Evolutionary conservation across 495 filamentous ascomycete species (phyloP), one percentile per base, ranked within the genome.

Genomic region (Xylaria intraflava): DNA sequence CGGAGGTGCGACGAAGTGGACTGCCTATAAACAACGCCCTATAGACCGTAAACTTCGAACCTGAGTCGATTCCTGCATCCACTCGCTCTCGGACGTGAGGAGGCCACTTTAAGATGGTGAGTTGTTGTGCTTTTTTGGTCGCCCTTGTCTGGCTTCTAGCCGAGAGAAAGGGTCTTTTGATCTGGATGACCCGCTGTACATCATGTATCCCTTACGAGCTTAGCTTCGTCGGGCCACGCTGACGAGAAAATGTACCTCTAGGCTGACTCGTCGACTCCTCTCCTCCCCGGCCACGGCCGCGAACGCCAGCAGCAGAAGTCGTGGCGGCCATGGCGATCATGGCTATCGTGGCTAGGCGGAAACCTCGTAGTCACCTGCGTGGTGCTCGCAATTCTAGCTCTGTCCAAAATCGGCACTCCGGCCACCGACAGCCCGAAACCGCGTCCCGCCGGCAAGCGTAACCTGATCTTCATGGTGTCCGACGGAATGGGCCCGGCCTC

Each of bases 401-500:
- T 91, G 7, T 79, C 93, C 44, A 74, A 92, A 14, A 75, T 92
- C 19, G 86, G 85, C 4, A 85, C 89, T 9, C 67, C 89, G 36
- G 84, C 82, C 59, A 86, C 90, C 60, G 83, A 90, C 64, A 53
- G 41, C 12, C 72, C 71, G 57, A 71, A 82, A 49, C 65, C 78
- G 30, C 71, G 67, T 46, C 33, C 80, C 71, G 53, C 83, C 75
- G 86, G 87, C 12, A 98, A 97, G 70, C 78, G 86, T 22, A 98
- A 96, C 64, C 69, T 97, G 35, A 85, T 98, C 55, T 97, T 98
- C 75, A 97, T 98, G 94, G 94, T 98, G 8, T 94, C 88, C 0
- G 93, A 98, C 64, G 93, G 92, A 50, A 97, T 98, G 94, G 93
- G 93, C 0, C 93, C 93, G 2, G 88, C 91, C 19, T 92, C 88